phyloP scores from a whole-genome alignment of 768 basidiomycete genomes.

The Kwoniella bestiolae region DNA sequence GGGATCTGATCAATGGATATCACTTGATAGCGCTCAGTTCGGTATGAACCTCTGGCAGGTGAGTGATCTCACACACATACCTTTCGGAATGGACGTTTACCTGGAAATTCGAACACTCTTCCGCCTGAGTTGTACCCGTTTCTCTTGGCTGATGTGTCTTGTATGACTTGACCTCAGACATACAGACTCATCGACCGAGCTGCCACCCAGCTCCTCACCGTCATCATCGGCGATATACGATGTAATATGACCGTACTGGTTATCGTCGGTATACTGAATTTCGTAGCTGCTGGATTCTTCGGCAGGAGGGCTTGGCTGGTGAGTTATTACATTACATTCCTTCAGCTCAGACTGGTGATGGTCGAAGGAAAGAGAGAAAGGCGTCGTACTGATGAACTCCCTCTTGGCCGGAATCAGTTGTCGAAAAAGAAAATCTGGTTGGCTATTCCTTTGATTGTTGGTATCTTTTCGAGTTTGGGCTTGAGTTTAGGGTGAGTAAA shows the following conservation, averaged over 20 bases:
- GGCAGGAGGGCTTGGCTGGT: constrained; percentile 27
- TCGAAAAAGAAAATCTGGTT: constrained; percentile 20
- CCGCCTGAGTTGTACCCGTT: no score
- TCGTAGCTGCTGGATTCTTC: constrained; percentile 22
- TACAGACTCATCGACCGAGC: constrained; percentile 24
- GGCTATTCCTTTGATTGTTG: constrained; percentile 9
- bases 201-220: constrained; percentile 5
- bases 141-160: no score
- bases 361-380: no score
- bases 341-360: background rate
- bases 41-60: constrained; percentile 27
- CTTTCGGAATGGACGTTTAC: no score
- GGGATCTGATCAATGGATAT: no score
- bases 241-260: constrained; percentile 21
- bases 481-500: constrained; percentile 24
- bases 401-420: constrained; percentile 1
- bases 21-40: constrained; percentile 13
- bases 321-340: background rate
- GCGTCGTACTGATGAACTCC: background rate
- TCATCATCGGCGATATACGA: constrained; percentile 14
- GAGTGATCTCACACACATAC: background rate
- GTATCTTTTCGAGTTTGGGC: constrained; percentile 22
- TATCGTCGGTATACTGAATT: constrained; percentile 20
- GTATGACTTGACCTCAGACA: constrained; percentile 13
- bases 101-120: no score